phyloP scores from a whole-genome alignment of 805 yeast species.

The Candida maesae region DNA sequence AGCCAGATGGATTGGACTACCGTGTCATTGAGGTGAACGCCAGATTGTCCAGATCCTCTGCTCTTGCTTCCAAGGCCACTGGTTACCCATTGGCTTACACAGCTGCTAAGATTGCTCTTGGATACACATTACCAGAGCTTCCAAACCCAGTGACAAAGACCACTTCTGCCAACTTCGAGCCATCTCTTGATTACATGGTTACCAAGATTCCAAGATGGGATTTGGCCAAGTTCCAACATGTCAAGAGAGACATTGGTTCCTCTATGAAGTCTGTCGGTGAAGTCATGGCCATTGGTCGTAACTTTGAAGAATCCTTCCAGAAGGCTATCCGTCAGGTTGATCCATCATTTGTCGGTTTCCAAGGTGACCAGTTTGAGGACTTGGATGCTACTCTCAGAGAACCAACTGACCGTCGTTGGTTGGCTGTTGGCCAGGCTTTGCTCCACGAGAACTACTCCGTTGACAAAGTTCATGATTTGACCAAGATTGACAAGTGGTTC shows the following conservation, averaged over 20 bases:
- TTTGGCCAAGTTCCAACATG: conserved; percentile 91
- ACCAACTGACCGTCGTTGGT: conserved; percentile 96
- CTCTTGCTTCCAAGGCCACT: conserved; percentile 97
- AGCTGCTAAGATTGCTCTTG: conserved; percentile 95
- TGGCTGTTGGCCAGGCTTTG: conserved; percentile 97
- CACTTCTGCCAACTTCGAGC: conserved; percentile 95
- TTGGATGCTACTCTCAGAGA: conserved; percentile 73
- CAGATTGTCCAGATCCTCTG: conserved; percentile 93
- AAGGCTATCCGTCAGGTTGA: conserved; percentile 96
- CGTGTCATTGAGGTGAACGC: conserved; percentile 98
- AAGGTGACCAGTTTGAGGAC: conserved; percentile 76
- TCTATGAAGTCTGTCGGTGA: conserved; percentile 99
- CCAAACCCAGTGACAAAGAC: conserved; percentile 96
- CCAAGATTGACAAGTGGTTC: conserved; percentile 96
- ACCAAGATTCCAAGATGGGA: conserved; percentile 99
- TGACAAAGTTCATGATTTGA: conserved; percentile 85
- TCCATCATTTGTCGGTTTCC: conserved; percentile 87
- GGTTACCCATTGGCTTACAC: conserved; percentile 98
- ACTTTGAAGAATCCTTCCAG: conserved; percentile 95
- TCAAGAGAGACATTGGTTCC: conserved; percentile 88
- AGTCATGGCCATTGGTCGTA: conserved; percentile 98
- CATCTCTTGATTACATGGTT: conserved; percentile 93
- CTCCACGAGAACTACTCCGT: conserved; percentile 88
- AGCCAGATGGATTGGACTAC: conserved; percentile 93
- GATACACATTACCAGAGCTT: conserved; percentile 90